A percentile compares a stretch with the other conserved stretches of the same genome.
Evolutionary conservation across 352 stramenopile species (phyloP).

Genomic region (Phytophthora sansomeana): DNA sequence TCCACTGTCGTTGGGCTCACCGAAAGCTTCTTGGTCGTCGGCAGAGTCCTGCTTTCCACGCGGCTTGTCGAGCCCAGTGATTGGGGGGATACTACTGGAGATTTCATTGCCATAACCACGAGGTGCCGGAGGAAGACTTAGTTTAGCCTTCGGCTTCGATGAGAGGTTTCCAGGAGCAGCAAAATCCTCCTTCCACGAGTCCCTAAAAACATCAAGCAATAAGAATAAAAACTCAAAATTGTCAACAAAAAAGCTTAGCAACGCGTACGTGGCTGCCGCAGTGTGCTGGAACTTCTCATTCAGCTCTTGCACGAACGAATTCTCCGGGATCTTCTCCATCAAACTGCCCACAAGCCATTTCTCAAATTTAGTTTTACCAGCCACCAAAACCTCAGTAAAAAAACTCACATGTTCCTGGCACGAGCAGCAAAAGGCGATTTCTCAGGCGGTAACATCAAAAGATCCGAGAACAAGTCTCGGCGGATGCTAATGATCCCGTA

Average conservation of each 20-base stretch:
- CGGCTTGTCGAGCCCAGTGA: conserved; percentile 36
- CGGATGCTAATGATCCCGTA: conserved; percentile 80
- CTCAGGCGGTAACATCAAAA: conserved; percentile 70
- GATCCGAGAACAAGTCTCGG: conserved; percentile 68
- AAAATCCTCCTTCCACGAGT: conserved; percentile 55
- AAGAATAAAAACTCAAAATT: background rate
- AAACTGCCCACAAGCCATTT: conserved; percentile 41
- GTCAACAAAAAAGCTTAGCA: background rate
- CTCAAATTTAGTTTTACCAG: background rate
- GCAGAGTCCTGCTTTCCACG: conserved; percentile 21
- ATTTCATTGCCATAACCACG: conserved; percentile 22
- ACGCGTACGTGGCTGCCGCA: conserved; percentile 50
- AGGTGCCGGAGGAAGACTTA: conserved; percentile 11
- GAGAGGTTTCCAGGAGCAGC: conserved; percentile 11
- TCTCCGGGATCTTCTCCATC: conserved; percentile 51
- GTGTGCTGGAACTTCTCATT: conserved; percentile 60
- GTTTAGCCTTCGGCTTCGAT: conserved; percentile 11
- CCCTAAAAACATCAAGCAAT: conserved; percentile 35
- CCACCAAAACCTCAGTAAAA: conserved; percentile 4
- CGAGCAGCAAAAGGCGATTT: conserved; percentile 69
- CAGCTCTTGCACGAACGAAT: conserved; percentile 62
- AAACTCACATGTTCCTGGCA: conserved; percentile 58
- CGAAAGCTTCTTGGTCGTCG: conserved; percentile 28
- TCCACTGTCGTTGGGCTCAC: conserved; percentile 29
- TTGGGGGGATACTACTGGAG: conserved; percentile 33